Evolutionary conservation across 805 yeast genomes (phyloP).

Genomic region (Candida endomychidarum): DNA sequence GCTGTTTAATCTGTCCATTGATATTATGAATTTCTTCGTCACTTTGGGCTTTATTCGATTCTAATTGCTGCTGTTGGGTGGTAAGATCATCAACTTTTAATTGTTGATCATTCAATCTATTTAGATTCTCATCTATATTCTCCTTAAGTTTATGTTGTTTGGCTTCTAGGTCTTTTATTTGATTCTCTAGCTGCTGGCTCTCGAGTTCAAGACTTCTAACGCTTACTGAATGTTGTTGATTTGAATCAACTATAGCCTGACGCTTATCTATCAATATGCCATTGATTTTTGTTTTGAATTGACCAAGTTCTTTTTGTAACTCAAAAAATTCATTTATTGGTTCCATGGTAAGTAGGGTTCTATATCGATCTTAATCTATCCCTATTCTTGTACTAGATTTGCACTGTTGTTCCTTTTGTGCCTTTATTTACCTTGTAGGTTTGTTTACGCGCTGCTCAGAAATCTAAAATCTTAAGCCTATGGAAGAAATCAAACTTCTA

Average conservation of each 20-base stretch:
- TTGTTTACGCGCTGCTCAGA: conserved; percentile 1
- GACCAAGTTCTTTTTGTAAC: conserved; percentile 13
- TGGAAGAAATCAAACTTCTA: conserved; percentile 45
- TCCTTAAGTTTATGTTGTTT: conserved; percentile 28
- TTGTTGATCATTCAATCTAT: conserved; percentile 29
- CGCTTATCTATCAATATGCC: conserved; percentile 22
- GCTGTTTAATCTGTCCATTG: conserved; percentile 15
- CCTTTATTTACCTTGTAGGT: not conserved
- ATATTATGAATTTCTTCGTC: conserved; percentile 26
- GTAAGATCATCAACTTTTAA: conserved; percentile 34
- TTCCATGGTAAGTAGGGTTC: too few relatives aligned
- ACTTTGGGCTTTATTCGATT: conserved; percentile 14
- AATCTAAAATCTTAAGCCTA: too few relatives aligned
- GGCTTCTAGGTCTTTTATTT: conserved; percentile 27
- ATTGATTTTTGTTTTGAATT: conserved; percentile 14
- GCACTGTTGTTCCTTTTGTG: not conserved
- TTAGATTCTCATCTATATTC: conserved; percentile 25
- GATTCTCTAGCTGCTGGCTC: conserved; percentile 28
- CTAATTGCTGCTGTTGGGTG: conserved; percentile 34
- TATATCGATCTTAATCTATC: too few relatives aligned
- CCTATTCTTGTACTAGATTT: not conserved
- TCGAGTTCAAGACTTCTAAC: conserved; percentile 32
- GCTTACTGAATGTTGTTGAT: conserved; percentile 31
- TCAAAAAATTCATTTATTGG: conserved; percentile 14
- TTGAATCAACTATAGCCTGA: conserved; percentile 29